Conservation (phyloP, 257 asterid species). For the Jaltomata sinuosa region DNA sequence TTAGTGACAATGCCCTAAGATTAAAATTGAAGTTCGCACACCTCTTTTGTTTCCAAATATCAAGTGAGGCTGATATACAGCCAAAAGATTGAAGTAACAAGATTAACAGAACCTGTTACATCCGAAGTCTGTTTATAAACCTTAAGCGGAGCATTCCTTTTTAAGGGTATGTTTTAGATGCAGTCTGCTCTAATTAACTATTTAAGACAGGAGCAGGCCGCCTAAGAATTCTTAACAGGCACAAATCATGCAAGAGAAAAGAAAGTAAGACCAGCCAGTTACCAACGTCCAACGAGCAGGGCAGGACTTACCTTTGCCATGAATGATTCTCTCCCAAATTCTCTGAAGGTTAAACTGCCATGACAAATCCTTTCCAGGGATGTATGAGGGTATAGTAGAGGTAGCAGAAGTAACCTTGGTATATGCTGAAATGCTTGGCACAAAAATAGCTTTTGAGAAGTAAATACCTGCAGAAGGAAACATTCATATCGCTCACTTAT, state of each 20-base stretch:
- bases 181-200: background rate
- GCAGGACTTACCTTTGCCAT: slow-evolving; percentile 45
- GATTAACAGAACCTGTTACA: background rate
- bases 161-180: background rate
- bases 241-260: background rate
- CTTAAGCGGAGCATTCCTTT: background rate
- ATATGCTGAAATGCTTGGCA: slow-evolving; percentile 69
- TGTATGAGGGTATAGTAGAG: slow-evolving; percentile 41
- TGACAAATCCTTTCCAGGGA: slow-evolving; percentile 51
- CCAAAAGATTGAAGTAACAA: background rate
- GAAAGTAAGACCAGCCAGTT: background rate
- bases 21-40: too few relatives aligned
- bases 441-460: slow-evolving; percentile 74
- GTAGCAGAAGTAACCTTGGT: slow-evolving; percentile 76
- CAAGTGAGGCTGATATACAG: too few relatives aligned
- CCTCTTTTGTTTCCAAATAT: too few relatives aligned
- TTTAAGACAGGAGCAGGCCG: background rate
- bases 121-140: background rate
- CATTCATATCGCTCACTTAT: background rate
- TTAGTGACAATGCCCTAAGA: too few relatives aligned
- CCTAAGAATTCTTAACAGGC: background rate
- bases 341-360: slow-evolving; percentile 83
- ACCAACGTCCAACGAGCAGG: background rate
- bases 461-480: slow-evolving; percentile 42
- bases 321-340: slow-evolving; percentile 61